phyloP scores from a whole-genome alignment of 2,329 filamentous ascomycete species.

The Westerdykella ornata region DNA sequence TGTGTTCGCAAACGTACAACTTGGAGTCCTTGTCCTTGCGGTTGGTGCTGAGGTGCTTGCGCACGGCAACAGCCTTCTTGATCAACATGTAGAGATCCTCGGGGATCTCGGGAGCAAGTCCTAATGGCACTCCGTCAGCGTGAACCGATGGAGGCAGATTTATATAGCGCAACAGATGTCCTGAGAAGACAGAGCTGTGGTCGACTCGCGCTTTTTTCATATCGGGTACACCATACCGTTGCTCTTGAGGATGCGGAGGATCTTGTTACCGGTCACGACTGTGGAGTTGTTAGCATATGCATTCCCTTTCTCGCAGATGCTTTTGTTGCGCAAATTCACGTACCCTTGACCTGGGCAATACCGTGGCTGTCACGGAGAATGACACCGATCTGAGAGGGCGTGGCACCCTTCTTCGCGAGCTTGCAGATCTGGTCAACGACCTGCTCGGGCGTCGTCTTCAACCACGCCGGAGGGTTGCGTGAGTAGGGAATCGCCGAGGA shows the following conservation, averaged over 20 bases:
- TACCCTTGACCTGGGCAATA: conserved; percentile 90
- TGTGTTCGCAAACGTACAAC: conserved; percentile 48
- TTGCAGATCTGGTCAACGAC: conserved; percentile 99
- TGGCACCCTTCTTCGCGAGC: conserved; percentile 97
- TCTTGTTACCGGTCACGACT: conserved; percentile 79
- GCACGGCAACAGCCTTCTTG: conserved; percentile 92
- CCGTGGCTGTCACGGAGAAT: conserved; percentile 97
- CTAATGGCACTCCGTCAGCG: conserved; percentile 48
- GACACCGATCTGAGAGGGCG: conserved; percentile 97
- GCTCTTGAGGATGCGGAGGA: conserved; percentile 97
- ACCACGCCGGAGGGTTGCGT: conserved; percentile 83
- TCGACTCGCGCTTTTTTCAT: conserved; percentile 43
- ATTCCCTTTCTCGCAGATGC: not conserved
- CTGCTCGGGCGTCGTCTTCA: conserved; percentile 98
- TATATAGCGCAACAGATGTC: conserved; percentile 41
- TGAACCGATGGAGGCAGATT: conserved; percentile 38
- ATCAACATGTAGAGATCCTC: conserved; percentile 99
- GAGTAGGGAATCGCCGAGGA: conserved; percentile 95
- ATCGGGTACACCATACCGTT: conserved; percentile 67
- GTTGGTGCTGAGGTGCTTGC: conserved; percentile 99
- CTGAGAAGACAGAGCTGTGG: conserved; percentile 24
- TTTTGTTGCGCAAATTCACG: conserved; percentile 44
- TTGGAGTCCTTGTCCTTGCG: conserved; percentile 99
- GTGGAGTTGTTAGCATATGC: conserved; percentile 34
- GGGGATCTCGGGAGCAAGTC: conserved; percentile 95